phyloP scores from a whole-genome alignment of 345 rosid species.

The Aquilaria sinensis region DNA sequence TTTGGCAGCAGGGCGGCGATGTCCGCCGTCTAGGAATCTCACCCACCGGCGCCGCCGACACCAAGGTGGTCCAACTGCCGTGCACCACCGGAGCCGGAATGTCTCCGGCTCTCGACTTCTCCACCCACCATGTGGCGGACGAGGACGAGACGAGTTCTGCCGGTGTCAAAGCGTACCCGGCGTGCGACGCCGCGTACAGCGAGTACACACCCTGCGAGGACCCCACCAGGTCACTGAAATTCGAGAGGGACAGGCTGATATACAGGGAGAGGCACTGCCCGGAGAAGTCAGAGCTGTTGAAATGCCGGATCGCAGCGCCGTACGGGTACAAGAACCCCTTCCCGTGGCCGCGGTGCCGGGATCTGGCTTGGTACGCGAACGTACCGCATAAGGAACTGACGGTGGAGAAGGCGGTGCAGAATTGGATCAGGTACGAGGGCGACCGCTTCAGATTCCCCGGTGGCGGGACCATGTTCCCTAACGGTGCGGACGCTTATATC shows the following conservation, averaged over 20 bases:
- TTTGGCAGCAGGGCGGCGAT: slow-evolving; percentile 20
- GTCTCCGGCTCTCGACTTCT: slow-evolving; percentile 22
- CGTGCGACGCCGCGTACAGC: slow-evolving; percentile 20
- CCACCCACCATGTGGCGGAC: slow-evolving; percentile 22
- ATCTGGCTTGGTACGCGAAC: slow-evolving; percentile 51
- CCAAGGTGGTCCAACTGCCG: not conserved
- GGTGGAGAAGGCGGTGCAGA: slow-evolving; percentile 63
- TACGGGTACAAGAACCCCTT: slow-evolving; percentile 43
- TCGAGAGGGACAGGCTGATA: slow-evolving; percentile 22
- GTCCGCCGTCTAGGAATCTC: not conserved
- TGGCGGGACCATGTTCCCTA: slow-evolving; percentile 71
- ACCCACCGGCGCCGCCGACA: not conserved
- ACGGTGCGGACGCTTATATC: slow-evolving; percentile 57
- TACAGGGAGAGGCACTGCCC: slow-evolving; percentile 74
- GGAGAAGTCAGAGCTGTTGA: slow-evolving; percentile 24
- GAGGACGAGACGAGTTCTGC: not conserved
- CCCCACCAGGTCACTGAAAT: slow-evolving; percentile 25
- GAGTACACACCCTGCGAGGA: slow-evolving; percentile 54
- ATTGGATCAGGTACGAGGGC: slow-evolving; percentile 50
- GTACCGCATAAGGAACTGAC: slow-evolving; percentile 69
- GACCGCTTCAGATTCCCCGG: slow-evolving; percentile 60
- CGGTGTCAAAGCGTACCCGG: slow-evolving; percentile 15
- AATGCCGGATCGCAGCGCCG: slow-evolving; percentile 60
- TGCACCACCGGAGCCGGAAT: not conserved
- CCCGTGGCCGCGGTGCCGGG: slow-evolving; percentile 54